Base-by-base conservation (phyloP, 164 flowering plant species). In the Nymphaea colorata region DNA sequence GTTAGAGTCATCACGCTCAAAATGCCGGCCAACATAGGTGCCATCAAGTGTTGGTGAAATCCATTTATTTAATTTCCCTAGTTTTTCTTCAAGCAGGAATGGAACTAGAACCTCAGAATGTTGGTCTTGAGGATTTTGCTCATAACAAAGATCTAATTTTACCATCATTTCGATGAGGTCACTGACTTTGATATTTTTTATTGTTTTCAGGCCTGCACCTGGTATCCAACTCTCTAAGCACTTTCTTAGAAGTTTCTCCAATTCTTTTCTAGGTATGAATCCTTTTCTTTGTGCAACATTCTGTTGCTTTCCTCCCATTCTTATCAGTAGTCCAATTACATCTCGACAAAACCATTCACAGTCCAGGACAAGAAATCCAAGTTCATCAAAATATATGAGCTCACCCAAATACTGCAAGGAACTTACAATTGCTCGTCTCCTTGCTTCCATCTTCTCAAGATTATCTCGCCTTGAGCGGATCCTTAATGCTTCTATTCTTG, bases 161-260 rank as follows among this genome's bases (percentile, higher is more conserved):
- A 88, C 80, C 99, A 94, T 94, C 98, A 94, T 86, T 57, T 73
- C 78, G 67, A 90, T 82, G 45, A 94, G 87, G 74, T 88, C 99
- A 69, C 85, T 73, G 2, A 82, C 88, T 25, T 89, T 89, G 65
- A 94, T 68, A 75, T 83, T 84, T 67, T 84, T 95, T 72, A 87
- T 82, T 47, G 85, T 85, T 68, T 81, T 87, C 25, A 91, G 80
- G 61, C 84, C 77, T 82, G 82, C 84, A 16, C 94, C 94, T 6
- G 91, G 96, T 68, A 88, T 84, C 69, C 77, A 85, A 70, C 89
- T 86, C 44, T 82, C 88, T 44, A 87, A 73, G 68, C 80, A 87
- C n/a, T 83, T 87, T 73, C 63, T 83, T 3, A 94, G 78, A 73
- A 87, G 78, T 75, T 88, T 87, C 81, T 90, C 98, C 67, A 94